Percentiles rank a stretch among this genome's conserved stretches.
Evolutionary conservation across 2,329 filamentous ascomycete species (phyloP).

Genomic region (Venturia nashicola): DNA sequence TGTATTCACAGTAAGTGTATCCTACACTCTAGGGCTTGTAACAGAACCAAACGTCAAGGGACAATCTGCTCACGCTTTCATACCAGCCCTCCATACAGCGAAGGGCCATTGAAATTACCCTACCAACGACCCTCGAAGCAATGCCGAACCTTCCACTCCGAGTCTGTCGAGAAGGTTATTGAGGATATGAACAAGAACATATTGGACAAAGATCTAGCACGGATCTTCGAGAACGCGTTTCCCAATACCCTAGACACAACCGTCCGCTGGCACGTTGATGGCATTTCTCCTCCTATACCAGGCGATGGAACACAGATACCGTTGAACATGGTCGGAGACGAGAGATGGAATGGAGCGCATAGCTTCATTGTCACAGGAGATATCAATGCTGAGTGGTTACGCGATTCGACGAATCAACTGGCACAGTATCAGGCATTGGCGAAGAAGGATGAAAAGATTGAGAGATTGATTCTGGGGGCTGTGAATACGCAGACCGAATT

Average conservation of each 20-base stretch:
- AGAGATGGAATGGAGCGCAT: constrained; percentile 71
- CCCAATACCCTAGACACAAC: constrained; percentile 88
- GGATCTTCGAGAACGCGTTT: constrained; percentile 90
- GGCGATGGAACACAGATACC: constrained; percentile 18
- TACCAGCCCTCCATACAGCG: constrained; percentile 60
- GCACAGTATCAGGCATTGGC: constrained; percentile 79
- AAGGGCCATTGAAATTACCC: constrained; percentile 66
- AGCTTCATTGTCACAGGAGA: constrained; percentile 90
- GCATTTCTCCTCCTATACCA: constrained; percentile 28
- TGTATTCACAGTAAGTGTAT: constrained; percentile 43
- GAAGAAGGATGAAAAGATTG: constrained; percentile 66
- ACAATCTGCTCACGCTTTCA: constrained; percentile 14
- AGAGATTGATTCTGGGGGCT: constrained; percentile 73
- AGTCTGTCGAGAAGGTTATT: constrained; percentile 80
- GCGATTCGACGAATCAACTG: constrained; percentile 88
- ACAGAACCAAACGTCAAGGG: neutral
- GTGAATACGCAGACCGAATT: constrained; percentile 96
- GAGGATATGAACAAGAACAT: constrained; percentile 67
- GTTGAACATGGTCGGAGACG: constrained; percentile 30
- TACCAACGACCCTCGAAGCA: constrained; percentile 70
- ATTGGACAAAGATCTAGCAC: constrained; percentile 74
- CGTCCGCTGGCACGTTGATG: constrained; percentile 72
- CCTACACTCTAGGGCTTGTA: too few species aligned
- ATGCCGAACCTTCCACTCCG: constrained; percentile 84
- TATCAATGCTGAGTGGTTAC: constrained; percentile 85